Conservation (phyloP, 768 basidiomycete genomes). For the Phylloporus arenicola region DNA sequence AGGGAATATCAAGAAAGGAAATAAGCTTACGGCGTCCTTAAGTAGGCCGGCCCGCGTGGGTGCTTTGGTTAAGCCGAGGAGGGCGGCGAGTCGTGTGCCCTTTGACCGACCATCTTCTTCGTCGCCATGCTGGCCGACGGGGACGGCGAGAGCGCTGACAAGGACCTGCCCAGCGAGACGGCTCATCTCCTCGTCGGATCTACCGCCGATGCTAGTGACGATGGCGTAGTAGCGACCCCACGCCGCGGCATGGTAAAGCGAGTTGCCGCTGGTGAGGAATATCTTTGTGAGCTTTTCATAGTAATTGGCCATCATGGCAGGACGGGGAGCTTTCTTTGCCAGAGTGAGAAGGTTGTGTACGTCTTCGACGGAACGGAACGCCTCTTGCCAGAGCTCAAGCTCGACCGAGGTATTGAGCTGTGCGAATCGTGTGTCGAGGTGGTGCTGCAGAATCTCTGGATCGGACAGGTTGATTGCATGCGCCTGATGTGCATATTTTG, state of each 20-base stretch:
- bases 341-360: constrained; percentile 92
- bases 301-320: constrained; percentile 97
- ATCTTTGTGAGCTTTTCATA: constrained; percentile 97
- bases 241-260: constrained; percentile 93
- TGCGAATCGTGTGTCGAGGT: constrained; percentile 94
- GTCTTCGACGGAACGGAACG: constrained; percentile 97
- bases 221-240: constrained; percentile 84
- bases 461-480: constrained; percentile 95
- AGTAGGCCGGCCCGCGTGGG: constrained; percentile 86
- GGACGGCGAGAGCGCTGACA: constrained; percentile 88
- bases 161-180: constrained; percentile 88
- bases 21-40: constrained; percentile 69
- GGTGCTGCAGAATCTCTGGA: constrained; percentile 88
- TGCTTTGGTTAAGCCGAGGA: constrained; percentile 77
- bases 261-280: constrained; percentile 92
- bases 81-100: constrained; percentile 72
- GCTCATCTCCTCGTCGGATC: constrained; percentile 70
- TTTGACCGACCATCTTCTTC: constrained; percentile 56
- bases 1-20: background rate
- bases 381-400: constrained; percentile 98
- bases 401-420: constrained; percentile 96
- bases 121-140: constrained; percentile 61
- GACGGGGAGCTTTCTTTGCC: constrained; percentile 89
- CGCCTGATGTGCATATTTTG: constrained; percentile 90
- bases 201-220: constrained; percentile 66